Evolutionary conservation across 208 protist genomes (phyloP), one percentile per base, ranked within the genome.

Genomic region (Leishmania gerbilli): DNA sequence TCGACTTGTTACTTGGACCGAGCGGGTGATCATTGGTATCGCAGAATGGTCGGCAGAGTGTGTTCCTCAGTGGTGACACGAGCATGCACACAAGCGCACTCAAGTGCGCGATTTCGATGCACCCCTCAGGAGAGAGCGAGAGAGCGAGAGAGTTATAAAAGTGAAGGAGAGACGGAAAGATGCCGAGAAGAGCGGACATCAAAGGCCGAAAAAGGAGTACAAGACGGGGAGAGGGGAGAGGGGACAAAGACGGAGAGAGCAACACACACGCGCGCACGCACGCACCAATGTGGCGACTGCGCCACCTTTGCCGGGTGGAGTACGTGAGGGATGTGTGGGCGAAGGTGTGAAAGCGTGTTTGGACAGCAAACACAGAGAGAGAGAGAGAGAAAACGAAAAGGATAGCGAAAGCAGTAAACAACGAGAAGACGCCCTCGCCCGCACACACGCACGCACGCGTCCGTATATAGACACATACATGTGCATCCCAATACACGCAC

Each of bases 201-300:
- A 79, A 71, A 77, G 68, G 58, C n/a, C 31, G 15, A 72, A 74
- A 19, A 74, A 34, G 15, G 17, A 31, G 56, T 24, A 79, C 13
- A 71, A 34, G 34, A 71, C 0, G 51, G 15, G 34, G 21, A 37
- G n/a, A 27, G 19, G 37, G 69, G 34, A 76, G 79, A 62, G 51
- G 67, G 69, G 37, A 47, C 47, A 60, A 45, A 56, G 15, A n/a
- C 77, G 58, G 56, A 19, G 47, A 45, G 19, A 71, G 13, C 24
- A 6, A 64, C 58, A 65, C 27, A 65, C 40, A 42, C 40, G 40
- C 40, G 3, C 27, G 27, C 58, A 64, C 58, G 27, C 58, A 65
- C 7, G 13, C 1, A 31, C 17, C 27, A 13, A 31, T 7, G 27
- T 65, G 58, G 58, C 9, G 37, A 64, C 56, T 34, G 27, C 58